Base-by-base conservation (phyloP, 2,329 filamentous ascomycete genomes). In the Fusarium verrucosum region DNA sequence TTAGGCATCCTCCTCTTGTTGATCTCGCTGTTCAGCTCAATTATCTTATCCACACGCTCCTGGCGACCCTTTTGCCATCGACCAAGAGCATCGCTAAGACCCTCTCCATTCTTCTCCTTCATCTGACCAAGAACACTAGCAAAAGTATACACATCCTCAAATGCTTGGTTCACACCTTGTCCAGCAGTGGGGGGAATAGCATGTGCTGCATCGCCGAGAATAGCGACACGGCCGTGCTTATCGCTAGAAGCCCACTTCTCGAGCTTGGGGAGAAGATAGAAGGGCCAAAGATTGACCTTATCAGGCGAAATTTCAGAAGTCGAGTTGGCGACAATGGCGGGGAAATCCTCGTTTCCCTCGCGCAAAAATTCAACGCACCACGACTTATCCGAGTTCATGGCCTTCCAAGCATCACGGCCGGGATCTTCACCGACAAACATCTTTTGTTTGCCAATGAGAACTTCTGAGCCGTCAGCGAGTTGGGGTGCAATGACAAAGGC, bases 401-500 rank as follows among this genome's bases (percentile, higher is more conserved):
- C 70, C 19, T 79, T 78, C 82, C 82, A 85, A 5, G 76, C 79
- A 7, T 73, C 73, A 1, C 76, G 74, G 17, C 78, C 77, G 7
- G 76, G 72, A 37, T 80, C 76, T 1, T 74, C 63, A 0, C 68
- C 59, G 0, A 37, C 50, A 38, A 78, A 72, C 4, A 71, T 73
- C 19, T 74, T 74, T 55, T 84, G 82, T 42, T 77, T 80, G 3
- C 82, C 82, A 14, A 84, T 78, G 0, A 85, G 69, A 2, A 81
- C 72, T 51, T 85, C 82, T 0, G 79, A 81, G 1, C 82, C 83
- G 62, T 85, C 80, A 0, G 66, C 56, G 16, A 78, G 68, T 55
- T 86, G 83, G 0, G 81, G 82, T 0, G 81, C 82, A 16, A 85
- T 78, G 8, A 85, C 74, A 57, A 85, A 85, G 0, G 80, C 82